Percentiles rank a stretch among this genome's conserved stretches.
phyloP scores from a whole-genome alignment of 345 rosid species.

The Populus pruinosa region DNA sequence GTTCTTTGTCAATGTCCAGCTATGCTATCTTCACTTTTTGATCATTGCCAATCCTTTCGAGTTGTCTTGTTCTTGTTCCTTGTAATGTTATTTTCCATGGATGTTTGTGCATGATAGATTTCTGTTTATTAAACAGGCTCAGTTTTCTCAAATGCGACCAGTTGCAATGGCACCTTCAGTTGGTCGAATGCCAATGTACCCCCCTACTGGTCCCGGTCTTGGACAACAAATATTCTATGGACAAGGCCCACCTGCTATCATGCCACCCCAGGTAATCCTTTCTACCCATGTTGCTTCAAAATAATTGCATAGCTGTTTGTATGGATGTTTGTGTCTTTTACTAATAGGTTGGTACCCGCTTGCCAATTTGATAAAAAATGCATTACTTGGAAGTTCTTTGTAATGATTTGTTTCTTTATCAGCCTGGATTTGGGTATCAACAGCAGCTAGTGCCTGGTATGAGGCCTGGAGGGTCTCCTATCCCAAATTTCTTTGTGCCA shows the following conservation, averaged over 20 bases:
- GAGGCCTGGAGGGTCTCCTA: constrained; percentile 75
- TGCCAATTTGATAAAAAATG: neutral
- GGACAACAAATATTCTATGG: constrained; percentile 88
- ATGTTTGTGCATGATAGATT: neutral
- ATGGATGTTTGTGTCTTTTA: neutral
- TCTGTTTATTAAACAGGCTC: constrained; percentile 49
- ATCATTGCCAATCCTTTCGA: neutral
- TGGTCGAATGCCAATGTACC: constrained; percentile 78
- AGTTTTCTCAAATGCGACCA: constrained; percentile 85
- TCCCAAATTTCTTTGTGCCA: constrained; percentile 79
- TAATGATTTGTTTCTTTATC: constrained; percentile 6
- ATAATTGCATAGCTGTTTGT: neutral
- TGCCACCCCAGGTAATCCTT: constrained; percentile 67
- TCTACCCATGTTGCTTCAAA: neutral
- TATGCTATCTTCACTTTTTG: neutral
- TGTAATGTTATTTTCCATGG: neutral
- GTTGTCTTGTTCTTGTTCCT: neutral
- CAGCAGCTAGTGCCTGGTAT: constrained; percentile 93
- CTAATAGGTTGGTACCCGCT: neutral
- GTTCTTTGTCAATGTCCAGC: neutral
- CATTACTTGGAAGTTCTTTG: neutral
- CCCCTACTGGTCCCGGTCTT: constrained; percentile 70
- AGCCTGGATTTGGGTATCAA: constrained; percentile 93
- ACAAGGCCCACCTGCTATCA: constrained; percentile 77
- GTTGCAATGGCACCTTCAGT: constrained; percentile 67